phyloP scores from a whole-genome alignment of 164 flowering plant genomes.

The Vitis riparia region DNA sequence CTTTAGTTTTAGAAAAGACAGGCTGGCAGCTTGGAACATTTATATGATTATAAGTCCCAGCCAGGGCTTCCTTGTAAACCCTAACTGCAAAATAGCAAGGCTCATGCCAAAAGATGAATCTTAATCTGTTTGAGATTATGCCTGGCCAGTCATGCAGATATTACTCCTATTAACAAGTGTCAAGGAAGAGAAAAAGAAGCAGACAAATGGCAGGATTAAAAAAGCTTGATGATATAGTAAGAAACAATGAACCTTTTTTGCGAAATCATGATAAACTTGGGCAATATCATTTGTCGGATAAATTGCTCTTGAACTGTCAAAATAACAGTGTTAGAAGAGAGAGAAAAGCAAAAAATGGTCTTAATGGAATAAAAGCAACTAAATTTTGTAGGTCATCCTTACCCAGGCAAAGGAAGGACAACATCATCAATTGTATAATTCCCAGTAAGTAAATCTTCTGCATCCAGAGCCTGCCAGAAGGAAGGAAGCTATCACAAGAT shows the following conservation, averaged over 20 bases:
- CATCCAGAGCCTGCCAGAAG: conserved; percentile 53
- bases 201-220: not conserved
- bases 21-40: not conserved
- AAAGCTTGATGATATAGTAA: not conserved
- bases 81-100: not conserved
- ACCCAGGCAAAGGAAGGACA: conserved; percentile 97
- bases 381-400: conserved; percentile 12
- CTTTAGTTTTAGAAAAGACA: not conserved
- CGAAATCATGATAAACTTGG: conserved; percentile 75
- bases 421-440: conserved; percentile 69
- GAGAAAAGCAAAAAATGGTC: not conserved
- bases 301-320: conserved; percentile 65
- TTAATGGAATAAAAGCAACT: not conserved
- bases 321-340: conserved; percentile 9
- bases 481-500: conserved; percentile 5
- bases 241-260: conserved; percentile 59
- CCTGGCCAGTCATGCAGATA: not conserved
- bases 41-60: not conserved
- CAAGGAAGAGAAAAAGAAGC: conserved; percentile 2
- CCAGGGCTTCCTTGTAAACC: not conserved
- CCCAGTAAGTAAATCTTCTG: conserved; percentile 60
- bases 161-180: not conserved
- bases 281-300: conserved; percentile 78
- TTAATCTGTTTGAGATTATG: not conserved
- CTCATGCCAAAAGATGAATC: not conserved